Evolutionary conservation across 768 basidiomycete genomes (phyloP), one percentile per base, ranked within the genome.

Genomic region (Mycena pura): DNA sequence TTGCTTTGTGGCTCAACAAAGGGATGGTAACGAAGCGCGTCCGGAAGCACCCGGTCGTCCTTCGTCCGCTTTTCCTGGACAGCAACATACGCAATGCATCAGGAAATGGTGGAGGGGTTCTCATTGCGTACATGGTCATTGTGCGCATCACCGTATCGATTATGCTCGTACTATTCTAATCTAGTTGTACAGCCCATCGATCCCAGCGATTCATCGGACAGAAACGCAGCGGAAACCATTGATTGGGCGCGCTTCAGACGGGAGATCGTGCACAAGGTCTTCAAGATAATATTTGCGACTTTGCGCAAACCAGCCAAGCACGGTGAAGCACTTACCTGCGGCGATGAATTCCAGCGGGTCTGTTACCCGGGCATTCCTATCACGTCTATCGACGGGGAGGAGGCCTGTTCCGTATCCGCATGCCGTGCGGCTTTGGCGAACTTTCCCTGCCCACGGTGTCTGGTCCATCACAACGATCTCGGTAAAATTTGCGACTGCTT

Each of bases 21-120:
- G 59, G 59, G 3, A 50, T 32, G n/a, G 45, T 60, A 8, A 53
- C 51, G 3, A 52, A 51, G 19, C 44, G 24, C n/a, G 48, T 40
- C 5, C 3, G 38, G 9, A 60, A 43, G 38, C 41, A 61, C n/a
- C 59, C 49, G 8, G 39, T 54, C 21, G 29, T 54, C 4, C 44
- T 46, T 21, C 59, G 59, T 15, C 8, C 34, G 2, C 24, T 47
- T 2, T 36, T 46, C 17, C 34, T 53, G 15, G 8, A 31, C 4
- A 9, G 40, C 22, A n/a, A 44, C 2, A 60, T 60, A 7, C 49
- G 51, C 17, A 60, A 60, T 24, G 59, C 48, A 7, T 52, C 59
- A 5, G 59, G 59, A 22, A 59, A 59, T 17, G 57, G 57, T 13
- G 57, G 57, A 3, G 46, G 57, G 6, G 21, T 59, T 5, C 31